Evolutionary conservation across 805 yeast genomes (phyloP).

Genomic region (Lipomyces orientalis): DNA sequence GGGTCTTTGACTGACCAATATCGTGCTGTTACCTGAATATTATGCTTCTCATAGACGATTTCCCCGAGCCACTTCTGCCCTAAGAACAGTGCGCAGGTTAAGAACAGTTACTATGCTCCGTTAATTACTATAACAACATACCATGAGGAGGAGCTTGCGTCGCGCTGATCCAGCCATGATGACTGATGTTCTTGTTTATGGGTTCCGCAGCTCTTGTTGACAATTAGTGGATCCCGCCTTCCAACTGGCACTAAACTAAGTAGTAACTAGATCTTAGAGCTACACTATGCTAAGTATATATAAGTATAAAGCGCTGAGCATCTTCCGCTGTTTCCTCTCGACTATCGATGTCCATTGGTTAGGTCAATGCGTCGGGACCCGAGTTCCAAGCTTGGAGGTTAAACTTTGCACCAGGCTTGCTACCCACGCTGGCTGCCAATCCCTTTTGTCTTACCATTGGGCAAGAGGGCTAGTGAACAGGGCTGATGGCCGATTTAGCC

Average conservation of each 20-base stretch:
- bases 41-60: conserved; percentile 95
- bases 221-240: not conserved
- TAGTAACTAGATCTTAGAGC: not conserved
- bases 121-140: conserved; percentile 36
- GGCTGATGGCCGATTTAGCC: not conserved
- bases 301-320: not conserved
- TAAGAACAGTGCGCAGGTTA: not conserved
- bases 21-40: conserved; percentile 59
- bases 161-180: conserved; percentile 44
- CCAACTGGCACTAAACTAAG: not conserved
- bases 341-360: no score
- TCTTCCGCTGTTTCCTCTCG: not conserved
- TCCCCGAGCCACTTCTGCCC: conserved; percentile 89
- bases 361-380: no score
- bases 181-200: not conserved
- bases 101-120: not conserved
- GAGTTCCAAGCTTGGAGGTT: no score
- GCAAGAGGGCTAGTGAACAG: not conserved
- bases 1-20: not conserved
- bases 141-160: conserved; percentile 69
- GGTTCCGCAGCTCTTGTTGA: not conserved
- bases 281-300: not conserved
- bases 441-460: no score
- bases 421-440: no score
- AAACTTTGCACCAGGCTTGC: not conserved